Evolutionary conservation across 441 rosid species (phyloP), one percentile per base, ranked within the genome.

Genomic region (Isatis lusitanica): DNA sequence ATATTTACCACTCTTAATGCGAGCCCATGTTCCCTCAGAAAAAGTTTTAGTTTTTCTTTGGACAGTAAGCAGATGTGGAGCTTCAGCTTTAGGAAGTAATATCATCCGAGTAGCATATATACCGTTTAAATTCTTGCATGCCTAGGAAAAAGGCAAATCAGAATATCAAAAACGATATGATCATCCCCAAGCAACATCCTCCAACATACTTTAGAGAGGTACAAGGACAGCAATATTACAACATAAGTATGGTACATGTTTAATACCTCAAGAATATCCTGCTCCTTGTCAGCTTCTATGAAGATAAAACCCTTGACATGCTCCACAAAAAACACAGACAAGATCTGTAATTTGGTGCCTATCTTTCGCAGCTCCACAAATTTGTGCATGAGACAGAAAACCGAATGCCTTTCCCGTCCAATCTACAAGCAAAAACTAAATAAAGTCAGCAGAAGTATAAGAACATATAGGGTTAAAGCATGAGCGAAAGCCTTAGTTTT

Each of bases 311-410:
- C 96, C 81, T 92, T 89, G 30, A 86, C 67, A 70, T 89, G 96
- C 57, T 94, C 97, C 80, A 85, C 84, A 60, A 84, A 65, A 74
- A 92, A 89, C 38, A 86, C 97, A 64, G 98, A 90, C 59, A 91
- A 73, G 63, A 88, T 88, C 78, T 83, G 82, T 63, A 94, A 61
- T 60, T 84, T 87, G 68, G 70, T 83, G 48, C 91, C 93, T 3
- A 89, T 76, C 71, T 88, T 78, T 64, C 85, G 76, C 83, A 92
- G 36, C 79, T 92, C 94, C 28, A 84, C 84, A 84, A 84, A 94
- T 75, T 94, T 94, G 87, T 90, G 97, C 98, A 90, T 90, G 63
- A 94, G 90, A 75, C 97, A 94, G 79, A 94, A 88, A 28, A 83
- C 92, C 1, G 87, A 88, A 74, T 86, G 90, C 79, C 76, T 83